Evolutionary conservation across 2,329 filamentous ascomycete species (phyloP), one percentile per base, ranked within the genome.

Genomic region (Exophiala spinifera): DNA sequence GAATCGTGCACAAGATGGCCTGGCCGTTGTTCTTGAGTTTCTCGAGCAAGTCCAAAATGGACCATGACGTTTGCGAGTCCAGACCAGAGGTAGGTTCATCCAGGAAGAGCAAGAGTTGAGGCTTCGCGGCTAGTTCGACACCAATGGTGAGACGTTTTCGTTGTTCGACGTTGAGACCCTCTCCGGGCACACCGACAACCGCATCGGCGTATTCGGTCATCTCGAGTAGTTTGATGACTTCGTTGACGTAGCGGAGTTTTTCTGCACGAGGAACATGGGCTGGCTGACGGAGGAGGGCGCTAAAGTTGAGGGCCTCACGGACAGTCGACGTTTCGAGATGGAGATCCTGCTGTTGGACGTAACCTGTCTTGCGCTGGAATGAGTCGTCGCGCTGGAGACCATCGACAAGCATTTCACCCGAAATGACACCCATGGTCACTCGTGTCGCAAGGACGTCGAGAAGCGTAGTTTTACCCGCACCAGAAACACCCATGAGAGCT

Each of bases 1-100:
- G 92, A 57, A 96, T 96, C 0, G 92, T 96, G 75, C 91, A 96
- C n/a, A 96, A 84, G 71, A 96, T 89, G 48, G 92, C 91, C 69
- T 95, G 90, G 14, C 92, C 91, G 59, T 85, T 87, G 70, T 92
- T 88, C 64, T 90, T 90, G 31, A 96, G 79, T 72, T 95, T 96
- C 72, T 95, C 87, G 37, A 97, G 81, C 10, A 96, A 81, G 69
- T 90, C 86, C 43, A 91, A 80, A 67, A 96, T 96, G 60, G 89
- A 88, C 89, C 90, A 96, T 0, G 91, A 92, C 1, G 91, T 95
- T 71, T 96, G 91, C 66, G 85, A 89, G 72, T 96, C 92, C 17
- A 96, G 83, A 76, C 92, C 92, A 23, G 91, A 96, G 3, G 91
- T 96, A 13, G 92, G 92, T 72, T 97, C 92, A 65, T 97, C 92